Evolutionary conservation across 306 rosid genomes (phyloP).

Genomic region (Acacia confusa): DNA sequence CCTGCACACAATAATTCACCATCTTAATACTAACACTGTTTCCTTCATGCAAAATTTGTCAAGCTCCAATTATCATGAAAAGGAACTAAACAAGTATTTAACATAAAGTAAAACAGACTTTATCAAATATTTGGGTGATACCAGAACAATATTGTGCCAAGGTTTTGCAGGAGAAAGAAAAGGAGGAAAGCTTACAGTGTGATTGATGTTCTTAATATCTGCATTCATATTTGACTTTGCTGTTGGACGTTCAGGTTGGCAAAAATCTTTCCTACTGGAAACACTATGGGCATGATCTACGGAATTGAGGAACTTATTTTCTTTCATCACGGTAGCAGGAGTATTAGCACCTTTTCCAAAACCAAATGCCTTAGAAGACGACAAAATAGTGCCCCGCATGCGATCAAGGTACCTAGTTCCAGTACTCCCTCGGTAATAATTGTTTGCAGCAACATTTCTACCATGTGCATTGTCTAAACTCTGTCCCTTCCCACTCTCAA

Average conservation of each 20-base stretch:
- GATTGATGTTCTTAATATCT: slow-evolving; percentile 67
- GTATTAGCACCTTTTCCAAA: slow-evolving; percentile 72
- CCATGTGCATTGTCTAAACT: slow-evolving; percentile 52
- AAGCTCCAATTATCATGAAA: neutral
- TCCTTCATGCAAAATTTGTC: slow-evolving; percentile 23
- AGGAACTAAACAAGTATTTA: slow-evolving; percentile 2
- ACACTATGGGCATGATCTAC: slow-evolving; percentile 64
- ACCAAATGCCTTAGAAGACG: slow-evolving; percentile 89
- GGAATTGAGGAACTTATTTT: slow-evolving; percentile 59
- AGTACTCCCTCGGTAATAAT: slow-evolving; percentile 58
- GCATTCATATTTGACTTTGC: slow-evolving; percentile 57
- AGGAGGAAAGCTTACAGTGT: slow-evolving; percentile 59
- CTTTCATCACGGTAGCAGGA: slow-evolving; percentile 60
- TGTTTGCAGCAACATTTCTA: slow-evolving; percentile 53
- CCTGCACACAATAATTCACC: slow-evolving; percentile 60
- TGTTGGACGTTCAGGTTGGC: slow-evolving; percentile 62
- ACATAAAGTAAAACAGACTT: slow-evolving; percentile 27
- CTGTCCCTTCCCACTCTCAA: slow-evolving; percentile 59
- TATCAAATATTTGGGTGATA: neutral
- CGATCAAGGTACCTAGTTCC: slow-evolving; percentile 91
- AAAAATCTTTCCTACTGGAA: slow-evolving; percentile 57
- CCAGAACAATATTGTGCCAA: slow-evolving; percentile 1
- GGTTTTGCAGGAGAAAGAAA: neutral
- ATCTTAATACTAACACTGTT: slow-evolving; percentile 30
- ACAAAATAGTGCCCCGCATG: slow-evolving; percentile 86